A percentile compares a stretch with the other conserved stretches of the same genome.
These are phyloP conservation scores for Botryobasidium botryosum DNA, from an alignment of 768 basidiomycete species.

Conservation along the genomic window DNA sequence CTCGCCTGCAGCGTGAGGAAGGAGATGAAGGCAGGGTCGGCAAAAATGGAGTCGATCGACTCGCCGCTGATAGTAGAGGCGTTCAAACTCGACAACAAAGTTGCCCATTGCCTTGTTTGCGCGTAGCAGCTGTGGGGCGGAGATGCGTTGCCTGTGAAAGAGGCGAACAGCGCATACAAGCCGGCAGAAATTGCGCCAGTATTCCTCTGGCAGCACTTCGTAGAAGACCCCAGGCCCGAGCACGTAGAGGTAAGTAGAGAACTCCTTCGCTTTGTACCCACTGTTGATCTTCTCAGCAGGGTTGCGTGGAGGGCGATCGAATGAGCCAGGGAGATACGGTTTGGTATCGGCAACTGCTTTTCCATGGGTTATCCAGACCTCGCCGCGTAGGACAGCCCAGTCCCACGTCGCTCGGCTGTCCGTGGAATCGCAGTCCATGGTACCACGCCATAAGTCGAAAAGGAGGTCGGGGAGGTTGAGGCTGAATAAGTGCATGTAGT, in stretches of 20 bases:
- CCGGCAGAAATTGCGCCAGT: too few species aligned
- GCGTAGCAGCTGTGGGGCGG: constrained; percentile 9
- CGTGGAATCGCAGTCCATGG: constrained; percentile 1
- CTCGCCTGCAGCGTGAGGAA: constrained; percentile 20
- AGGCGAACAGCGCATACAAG: too few species aligned
- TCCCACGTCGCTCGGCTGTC: constrained; percentile 19
- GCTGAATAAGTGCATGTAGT: constrained; percentile 21
- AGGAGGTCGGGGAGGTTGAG: constrained; percentile 18
- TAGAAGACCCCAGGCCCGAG: too few species aligned
- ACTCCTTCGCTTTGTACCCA: too few species aligned
- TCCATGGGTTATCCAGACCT: too few species aligned
- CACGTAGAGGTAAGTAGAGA: too few species aligned
- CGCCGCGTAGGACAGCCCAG: constrained; percentile 19
- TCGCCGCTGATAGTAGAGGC: constrained; percentile 19
- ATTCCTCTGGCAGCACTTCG: too few species aligned
- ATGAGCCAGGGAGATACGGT: too few species aligned
- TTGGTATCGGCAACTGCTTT: too few species aligned
- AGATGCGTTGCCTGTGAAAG: constrained; percentile 11
- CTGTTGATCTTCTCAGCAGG: too few species aligned
- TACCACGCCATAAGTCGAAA: constrained; percentile 12
- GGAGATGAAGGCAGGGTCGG: constrained; percentile 19
- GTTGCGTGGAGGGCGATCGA: too few species aligned
- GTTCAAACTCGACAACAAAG: constrained; percentile 23
- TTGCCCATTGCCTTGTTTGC: constrained; percentile 16
- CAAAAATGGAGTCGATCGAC: constrained; percentile 21